Evolutionary conservation across 495 filamentous ascomycete genomes (phyloP).

Genomic region (Penicillium taxi): DNA sequence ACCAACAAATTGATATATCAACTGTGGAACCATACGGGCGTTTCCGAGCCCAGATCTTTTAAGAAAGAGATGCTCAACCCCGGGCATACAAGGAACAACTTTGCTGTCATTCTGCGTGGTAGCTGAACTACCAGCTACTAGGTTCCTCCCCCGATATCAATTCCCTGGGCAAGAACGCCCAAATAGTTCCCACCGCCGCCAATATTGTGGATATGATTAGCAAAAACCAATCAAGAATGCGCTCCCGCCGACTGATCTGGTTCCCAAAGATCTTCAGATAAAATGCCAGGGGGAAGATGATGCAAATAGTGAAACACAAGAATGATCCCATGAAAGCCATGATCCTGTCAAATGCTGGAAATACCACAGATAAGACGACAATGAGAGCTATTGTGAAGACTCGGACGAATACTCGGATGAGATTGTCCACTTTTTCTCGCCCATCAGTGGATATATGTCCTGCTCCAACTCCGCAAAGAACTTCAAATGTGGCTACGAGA

Average conservation of each 20-base stretch:
- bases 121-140: slow-evolving; percentile 8
- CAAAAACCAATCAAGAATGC: slow-evolving; percentile 57
- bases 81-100: slow-evolving; percentile 77
- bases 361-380: slow-evolving; percentile 64
- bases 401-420: slow-evolving; percentile 52
- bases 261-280: slow-evolving; percentile 88
- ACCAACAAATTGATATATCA: slow-evolving; percentile 84
- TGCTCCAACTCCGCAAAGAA: slow-evolving; percentile 60
- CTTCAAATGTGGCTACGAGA: slow-evolving; percentile 76
- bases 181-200: slow-evolving; percentile 72
- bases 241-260: slow-evolving; percentile 60
- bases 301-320: slow-evolving; percentile 90
- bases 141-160: slow-evolving; percentile 24
- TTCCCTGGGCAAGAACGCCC: slow-evolving; percentile 77
- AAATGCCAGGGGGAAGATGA: slow-evolving; percentile 82
- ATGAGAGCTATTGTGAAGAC: slow-evolving; percentile 51
- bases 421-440: slow-evolving; percentile 50
- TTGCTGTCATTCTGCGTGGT: slow-evolving; percentile 59
- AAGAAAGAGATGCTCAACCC: slow-evolving; percentile 68
- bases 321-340: slow-evolving; percentile 89
- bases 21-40: slow-evolving; percentile 55
- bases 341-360: slow-evolving; percentile 85
- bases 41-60: slow-evolving; percentile 30
- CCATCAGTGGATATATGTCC: slow-evolving; percentile 30
- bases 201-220: slow-evolving; percentile 61